Base-by-base conservation (phyloP, 805 yeast genomes). In the Yamadazyma takamatsuzukensis region DNA sequence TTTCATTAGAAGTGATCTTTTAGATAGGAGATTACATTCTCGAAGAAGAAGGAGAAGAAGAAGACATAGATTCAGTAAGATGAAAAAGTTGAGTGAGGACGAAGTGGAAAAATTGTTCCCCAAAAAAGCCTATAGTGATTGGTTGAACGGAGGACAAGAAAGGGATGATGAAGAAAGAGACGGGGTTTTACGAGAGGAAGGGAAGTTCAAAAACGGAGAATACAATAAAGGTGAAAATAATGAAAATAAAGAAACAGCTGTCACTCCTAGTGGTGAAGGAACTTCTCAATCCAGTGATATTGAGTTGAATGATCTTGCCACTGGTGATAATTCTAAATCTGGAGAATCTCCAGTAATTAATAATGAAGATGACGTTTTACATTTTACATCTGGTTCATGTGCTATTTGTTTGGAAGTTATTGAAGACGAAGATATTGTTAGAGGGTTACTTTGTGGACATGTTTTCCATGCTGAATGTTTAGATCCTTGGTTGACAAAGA, bases 381-480 rank as follows among this genome's bases (percentile, higher is more conserved):
- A 78, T 46, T 78, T 64, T 46, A 72, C 78, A 24, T 76, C 83
- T 1, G 93, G 88, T 8, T 55, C 72, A 1, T 84, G 95, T 64
- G 88, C 90, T 9, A 80, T 84, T 43, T 84, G 95, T 54, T 65
- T 85, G 21, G 94, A 84, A 25, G 54, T 62, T 4, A 68, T 81
- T 34, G 82, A 76, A 41, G 72, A 72, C 30, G 78, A 70, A 10
- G 86, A 82, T 32, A 51, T 55, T 1, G 86, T 85, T 2, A 72
- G 95, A 30, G 86, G 86, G 0, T 65, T 86, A 27, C 64, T 83
- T 8, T 85, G 95, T 59, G 87, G 88, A 3, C 95, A 85, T 56
- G 87, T 81, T 2, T 85, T 79, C 69, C 95, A 85, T 49, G 68
- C 79, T 15, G 80, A 72, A 12, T 85, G 95, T 56, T 70, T 86